Evolutionary conservation across 2,329 filamentous ascomycete species (phyloP).

Genomic region (Trichoderma asperellum): DNA sequence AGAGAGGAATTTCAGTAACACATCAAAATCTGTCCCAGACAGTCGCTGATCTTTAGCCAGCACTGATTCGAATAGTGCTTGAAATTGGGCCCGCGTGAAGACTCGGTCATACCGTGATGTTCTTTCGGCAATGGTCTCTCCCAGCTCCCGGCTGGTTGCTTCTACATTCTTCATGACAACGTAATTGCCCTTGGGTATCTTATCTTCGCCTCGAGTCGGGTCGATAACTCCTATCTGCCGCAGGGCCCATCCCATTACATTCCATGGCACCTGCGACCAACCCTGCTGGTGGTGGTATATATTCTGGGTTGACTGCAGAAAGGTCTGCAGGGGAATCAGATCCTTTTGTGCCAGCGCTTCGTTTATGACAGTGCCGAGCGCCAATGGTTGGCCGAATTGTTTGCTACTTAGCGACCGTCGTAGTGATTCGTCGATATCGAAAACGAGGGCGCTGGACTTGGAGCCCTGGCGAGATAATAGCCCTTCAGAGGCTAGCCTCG

Average conservation of each 20-base stretch:
- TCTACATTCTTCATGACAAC: constrained; percentile 68
- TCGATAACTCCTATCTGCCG: constrained; percentile 68
- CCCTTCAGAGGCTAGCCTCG: constrained; percentile 69
- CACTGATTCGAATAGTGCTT: constrained; percentile 57
- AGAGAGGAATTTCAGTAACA: constrained; percentile 70
- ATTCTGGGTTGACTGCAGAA: constrained; percentile 66
- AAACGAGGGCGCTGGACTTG: constrained; percentile 53
- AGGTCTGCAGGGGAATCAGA: constrained; percentile 72
- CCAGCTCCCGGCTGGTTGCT: constrained; percentile 59
- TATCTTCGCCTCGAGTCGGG: constrained; percentile 53
- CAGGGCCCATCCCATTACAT: constrained; percentile 74
- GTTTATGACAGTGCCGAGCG: constrained; percentile 74
- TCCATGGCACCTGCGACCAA: constrained; percentile 69
- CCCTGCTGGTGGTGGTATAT: constrained; percentile 69
- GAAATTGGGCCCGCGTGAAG: constrained; percentile 69
- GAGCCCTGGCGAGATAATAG: constrained; percentile 48
- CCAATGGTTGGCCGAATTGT: constrained; percentile 80
- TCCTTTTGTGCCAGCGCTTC: constrained; percentile 73
- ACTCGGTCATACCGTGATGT: constrained; percentile 65
- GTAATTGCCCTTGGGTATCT: constrained; percentile 63
- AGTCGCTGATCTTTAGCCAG: constrained; percentile 56
- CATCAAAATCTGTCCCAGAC: constrained; percentile 67
- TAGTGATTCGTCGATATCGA: constrained; percentile 65
- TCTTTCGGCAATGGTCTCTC: constrained; percentile 48
- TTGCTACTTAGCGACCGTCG: constrained; percentile 72